These are phyloP conservation scores for Daldinia eschscholtzii DNA, from an alignment of 2,329 filamentous ascomycete genomes.

Conservation along the genomic window DNA sequence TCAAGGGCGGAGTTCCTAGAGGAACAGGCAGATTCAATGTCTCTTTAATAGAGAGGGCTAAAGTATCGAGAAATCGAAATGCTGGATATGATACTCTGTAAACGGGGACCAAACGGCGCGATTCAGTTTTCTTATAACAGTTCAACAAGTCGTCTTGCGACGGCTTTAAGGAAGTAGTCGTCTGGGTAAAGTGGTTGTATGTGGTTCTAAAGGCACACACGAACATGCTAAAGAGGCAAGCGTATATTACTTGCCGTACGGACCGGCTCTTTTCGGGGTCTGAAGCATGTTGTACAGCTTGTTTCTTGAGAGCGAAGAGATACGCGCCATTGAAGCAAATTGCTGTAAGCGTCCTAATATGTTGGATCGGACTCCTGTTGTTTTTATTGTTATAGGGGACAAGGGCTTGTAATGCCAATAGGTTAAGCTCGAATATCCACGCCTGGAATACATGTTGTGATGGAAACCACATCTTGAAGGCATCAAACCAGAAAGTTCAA, in stretches of 20 bases:
- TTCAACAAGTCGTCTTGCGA: neutral
- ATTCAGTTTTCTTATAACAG: neutral
- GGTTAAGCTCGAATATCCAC: neutral
- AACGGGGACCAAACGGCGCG: neutral
- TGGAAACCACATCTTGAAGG: neutral
- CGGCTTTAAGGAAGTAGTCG: neutral
- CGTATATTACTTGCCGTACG: neutral
- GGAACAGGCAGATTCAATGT: neutral
- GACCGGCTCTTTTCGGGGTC: neutral
- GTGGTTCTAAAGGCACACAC: slow-evolving; percentile 4
- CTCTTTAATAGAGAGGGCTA: neutral
- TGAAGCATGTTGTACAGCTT: neutral
- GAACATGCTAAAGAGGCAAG: slow-evolving; percentile 1
- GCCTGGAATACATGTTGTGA: neutral
- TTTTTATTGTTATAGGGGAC: neutral
- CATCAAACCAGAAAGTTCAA: neutral
- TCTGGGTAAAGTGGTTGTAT: slow-evolving; percentile 1
- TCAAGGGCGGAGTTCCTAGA: neutral
- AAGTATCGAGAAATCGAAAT: slow-evolving; percentile 4
- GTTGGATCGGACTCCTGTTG: neutral
- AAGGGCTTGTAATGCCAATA: slow-evolving; percentile 1
- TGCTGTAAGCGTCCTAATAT: neutral
- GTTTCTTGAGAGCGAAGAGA: neutral
- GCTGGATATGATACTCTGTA: slow-evolving; percentile 7
- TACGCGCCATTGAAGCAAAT: neutral